Conservation (phyloP, 2,329 filamentous ascomycete species). For the Ceratocystis colombiana region DNA sequence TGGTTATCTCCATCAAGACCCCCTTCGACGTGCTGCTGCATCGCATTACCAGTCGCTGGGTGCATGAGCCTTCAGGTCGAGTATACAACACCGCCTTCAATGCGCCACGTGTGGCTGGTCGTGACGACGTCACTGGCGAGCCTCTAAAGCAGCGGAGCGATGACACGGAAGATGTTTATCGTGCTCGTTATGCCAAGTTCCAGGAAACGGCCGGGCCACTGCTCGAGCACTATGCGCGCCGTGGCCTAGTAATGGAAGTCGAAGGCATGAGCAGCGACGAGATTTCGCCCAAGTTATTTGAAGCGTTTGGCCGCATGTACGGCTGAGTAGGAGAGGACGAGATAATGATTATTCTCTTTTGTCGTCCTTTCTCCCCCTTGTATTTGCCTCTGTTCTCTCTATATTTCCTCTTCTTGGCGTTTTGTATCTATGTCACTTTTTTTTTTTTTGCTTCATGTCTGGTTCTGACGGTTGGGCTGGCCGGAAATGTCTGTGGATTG, state of each 20-base stretch:
- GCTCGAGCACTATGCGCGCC: conserved; percentile 76
- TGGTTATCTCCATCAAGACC: conserved; percentile 78
- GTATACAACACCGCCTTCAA: conserved; percentile 96
- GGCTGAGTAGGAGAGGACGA: neutral
- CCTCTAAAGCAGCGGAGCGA: conserved; percentile 70
- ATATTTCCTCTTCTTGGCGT: neutral
- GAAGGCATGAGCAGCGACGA: conserved; percentile 86
- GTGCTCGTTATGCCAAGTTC: conserved; percentile 68
- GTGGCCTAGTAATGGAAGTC: conserved; percentile 77
- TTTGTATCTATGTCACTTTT: neutral
- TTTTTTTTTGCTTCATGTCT: neutral
- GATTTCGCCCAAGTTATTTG: conserved; percentile 80
- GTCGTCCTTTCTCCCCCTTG: neutral
- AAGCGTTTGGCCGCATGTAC: conserved; percentile 57
- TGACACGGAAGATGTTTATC: conserved; percentile 80
- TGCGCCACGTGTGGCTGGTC: conserved; percentile 65
- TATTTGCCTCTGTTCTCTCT: neutral
- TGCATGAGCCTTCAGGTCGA: conserved; percentile 80
- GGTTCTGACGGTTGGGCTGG: neutral
- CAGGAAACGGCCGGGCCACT: conserved; percentile 76
- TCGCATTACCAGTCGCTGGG: conserved; percentile 84
- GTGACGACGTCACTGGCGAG: conserved; percentile 87
- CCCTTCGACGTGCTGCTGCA: conserved; percentile 78
- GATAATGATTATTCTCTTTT: too few relatives aligned
- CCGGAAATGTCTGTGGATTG: neutral